Evolutionary conservation across 176 grass and related monocot genomes (phyloP).

Genomic region (Aegilops umbellulata): DNA sequence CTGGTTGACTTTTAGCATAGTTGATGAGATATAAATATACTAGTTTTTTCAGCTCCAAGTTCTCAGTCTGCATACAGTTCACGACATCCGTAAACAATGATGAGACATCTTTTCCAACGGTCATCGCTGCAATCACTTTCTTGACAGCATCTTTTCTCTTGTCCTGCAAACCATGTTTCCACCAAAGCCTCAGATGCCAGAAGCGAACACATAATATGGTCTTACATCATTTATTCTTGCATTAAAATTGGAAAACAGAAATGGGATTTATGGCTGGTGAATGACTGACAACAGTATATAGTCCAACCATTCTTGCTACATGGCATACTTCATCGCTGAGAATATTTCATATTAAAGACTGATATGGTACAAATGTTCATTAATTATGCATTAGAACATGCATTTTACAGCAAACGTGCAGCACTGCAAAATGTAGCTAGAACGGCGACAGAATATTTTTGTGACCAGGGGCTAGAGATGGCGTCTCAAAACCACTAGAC

Average conservation of each 20-base stretch:
- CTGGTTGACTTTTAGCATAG: conserved; percentile 98
- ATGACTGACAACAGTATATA: not conserved
- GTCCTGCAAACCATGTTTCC: conserved; percentile 56
- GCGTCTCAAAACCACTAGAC: not conserved
- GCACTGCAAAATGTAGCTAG: not conserved
- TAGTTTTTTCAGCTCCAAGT: conserved; percentile 96
- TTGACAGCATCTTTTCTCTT: conserved; percentile 99
- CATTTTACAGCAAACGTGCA: not conserved
- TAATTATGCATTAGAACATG: conserved; percentile 1
- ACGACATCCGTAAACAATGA: conserved; percentile 97
- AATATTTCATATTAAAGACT: not conserved
- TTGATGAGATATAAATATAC: conserved; percentile 99
- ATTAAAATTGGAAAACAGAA: not conserved
- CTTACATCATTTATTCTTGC: not conserved
- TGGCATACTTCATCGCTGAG: not conserved
- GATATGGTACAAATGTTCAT: not conserved
- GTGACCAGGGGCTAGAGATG: not conserved
- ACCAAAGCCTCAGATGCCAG: not conserved
- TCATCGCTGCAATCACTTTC: conserved; percentile 99
- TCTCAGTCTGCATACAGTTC: conserved; percentile 99
- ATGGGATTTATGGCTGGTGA: not conserved
- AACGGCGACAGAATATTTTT: not conserved
- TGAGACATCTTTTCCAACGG: conserved; percentile 97
- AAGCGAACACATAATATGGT: not conserved
- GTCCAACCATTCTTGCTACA: not conserved